Conservation (phyloP, 257 asterid genomes). For the Nicotiana attenuata region DNA sequence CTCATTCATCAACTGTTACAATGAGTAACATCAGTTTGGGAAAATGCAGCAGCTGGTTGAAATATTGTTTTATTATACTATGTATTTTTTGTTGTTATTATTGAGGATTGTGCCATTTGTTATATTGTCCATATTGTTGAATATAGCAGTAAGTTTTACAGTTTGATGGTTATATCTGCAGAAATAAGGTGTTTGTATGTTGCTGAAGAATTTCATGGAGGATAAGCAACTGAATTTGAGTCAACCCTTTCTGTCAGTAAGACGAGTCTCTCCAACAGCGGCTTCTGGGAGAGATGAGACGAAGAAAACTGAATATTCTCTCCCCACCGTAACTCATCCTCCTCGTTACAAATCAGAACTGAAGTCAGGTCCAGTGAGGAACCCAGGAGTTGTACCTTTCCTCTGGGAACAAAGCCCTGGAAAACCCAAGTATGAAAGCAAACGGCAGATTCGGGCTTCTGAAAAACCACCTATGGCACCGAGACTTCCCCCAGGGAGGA, state of each 20-base stretch:
- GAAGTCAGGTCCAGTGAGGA: constrained; percentile 69
- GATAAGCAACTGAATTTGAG: constrained; percentile 47
- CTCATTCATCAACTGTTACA: neutral
- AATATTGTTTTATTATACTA: neutral
- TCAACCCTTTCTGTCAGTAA: constrained; percentile 48
- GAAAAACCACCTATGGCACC: constrained; percentile 44
- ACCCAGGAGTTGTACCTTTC: constrained; percentile 75
- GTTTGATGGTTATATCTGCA: constrained; percentile 8
- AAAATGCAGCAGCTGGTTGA: neutral
- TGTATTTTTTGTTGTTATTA: neutral
- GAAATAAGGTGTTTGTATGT: constrained; percentile 25
- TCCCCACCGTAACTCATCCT: constrained; percentile 21
- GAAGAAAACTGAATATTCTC: constrained; percentile 15
- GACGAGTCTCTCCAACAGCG: constrained; percentile 26
- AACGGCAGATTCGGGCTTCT: constrained; percentile 2
- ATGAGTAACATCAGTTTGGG: neutral
- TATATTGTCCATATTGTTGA: neutral
- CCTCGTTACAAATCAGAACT: constrained; percentile 51
- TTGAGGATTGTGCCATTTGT: neutral
- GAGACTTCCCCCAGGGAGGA: constrained; percentile 65
- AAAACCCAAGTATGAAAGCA: constrained; percentile 46
- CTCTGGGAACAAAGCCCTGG: constrained; percentile 80
- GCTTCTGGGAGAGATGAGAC: constrained; percentile 22
- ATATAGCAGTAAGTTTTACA: neutral
- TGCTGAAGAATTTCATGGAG: constrained; percentile 37